Base-by-base conservation (phyloP, 2,329 filamentous ascomycete species). In the Pezicula rhizophila region DNA sequence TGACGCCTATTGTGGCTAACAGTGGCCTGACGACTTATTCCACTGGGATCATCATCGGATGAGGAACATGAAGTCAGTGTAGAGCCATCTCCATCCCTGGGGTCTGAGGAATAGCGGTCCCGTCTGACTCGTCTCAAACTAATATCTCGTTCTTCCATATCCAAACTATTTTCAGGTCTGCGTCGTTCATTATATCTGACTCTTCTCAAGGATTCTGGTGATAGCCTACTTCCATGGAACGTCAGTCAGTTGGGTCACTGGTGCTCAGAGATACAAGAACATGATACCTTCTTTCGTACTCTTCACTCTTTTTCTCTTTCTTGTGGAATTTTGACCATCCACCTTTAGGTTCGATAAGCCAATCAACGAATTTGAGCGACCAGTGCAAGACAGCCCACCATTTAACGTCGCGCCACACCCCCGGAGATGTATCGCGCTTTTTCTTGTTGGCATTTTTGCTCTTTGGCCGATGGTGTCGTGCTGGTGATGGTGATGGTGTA, bases 281-380 rank as follows among this genome's bases (percentile, higher is more conserved):
- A 11, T n/a, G 26, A 4, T 42, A 25, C 25, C 40, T 42, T 18
- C 20, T 17, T n/a, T 15, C 11, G 25, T 25, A 10, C 18, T 25
- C 40, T 28, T 26, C 26, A 11, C 49, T 52, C 3, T 39, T 34
- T 20, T 50, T 46, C 5, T 51, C 47, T 7, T 46, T 42, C 12
- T 39, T 23, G 11, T 42, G 47, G 31, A 47, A 55, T 35, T 57
- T 47, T 2, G 49, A 42, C 53, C 55, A 56, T 18, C 53, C 55
- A 5, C 52, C 53, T 10, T 51, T 42, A 2, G 51, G 55, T 23
- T 57, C 51, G 8, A 48, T 38, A 5, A 50, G 26, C 10, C 17
- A 47, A 42, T 23, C 52, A 15, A 26, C 53, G 38, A 5, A 47
- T 38, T 35, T 42, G 25, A 4, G 53, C 40, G 1, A 44, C 48